Evolutionary conservation across 2,329 filamentous ascomycete species (phyloP), one percentile per base, ranked within the genome.

Genomic region (Aureobasidium vineae): DNA sequence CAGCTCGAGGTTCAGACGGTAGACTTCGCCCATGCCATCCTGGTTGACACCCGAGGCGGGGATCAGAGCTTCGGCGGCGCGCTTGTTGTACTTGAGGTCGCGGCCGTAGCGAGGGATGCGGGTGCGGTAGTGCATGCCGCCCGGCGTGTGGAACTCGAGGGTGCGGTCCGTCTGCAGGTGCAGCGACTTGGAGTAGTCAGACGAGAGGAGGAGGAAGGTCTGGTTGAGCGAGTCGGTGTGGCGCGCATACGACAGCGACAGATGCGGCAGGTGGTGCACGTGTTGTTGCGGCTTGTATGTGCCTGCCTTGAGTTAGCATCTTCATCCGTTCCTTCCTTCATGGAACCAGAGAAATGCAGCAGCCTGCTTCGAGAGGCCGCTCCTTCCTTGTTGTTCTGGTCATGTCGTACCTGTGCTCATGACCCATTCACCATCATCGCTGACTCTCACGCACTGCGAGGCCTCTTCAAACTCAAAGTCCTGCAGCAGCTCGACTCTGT

Each of bases 381-480:
- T 57, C 31, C 40, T 45, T 31, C 56, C 7, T 60, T 21, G 21
- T 43, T 61, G 50, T 38, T 38, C 33, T 21, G 28, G n/a, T 8
- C 10, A 5, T 45, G 23, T n/a, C 1, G 83, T 86, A 81, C 92
- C 92, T 63, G 93, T 96, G 73, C 91, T 96, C 91, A 97, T 95
- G 47, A 95, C 87, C 93, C 95, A 99, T 75, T 98, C 89, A 57
- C 94, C 94, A 85, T 99, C 95, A 67, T 97, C 93, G 72, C 91
- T 97, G 69, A 95, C 86, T 59, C 92, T 86, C 69, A 99, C 87
- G 75, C 94, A 97, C 71, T 89, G 87, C 75, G 92, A 97, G 47
- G 96, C 94, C 79, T 97, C 93, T 73, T 97, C 93, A 73, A 99
- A 98, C 75, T 96, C 93, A 77, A 99, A 99, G 75, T 99, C 95